phyloP scores from a whole-genome alignment of 1,284 basidiomycete genomes.

The Hypsizygus ulmarius region DNA sequence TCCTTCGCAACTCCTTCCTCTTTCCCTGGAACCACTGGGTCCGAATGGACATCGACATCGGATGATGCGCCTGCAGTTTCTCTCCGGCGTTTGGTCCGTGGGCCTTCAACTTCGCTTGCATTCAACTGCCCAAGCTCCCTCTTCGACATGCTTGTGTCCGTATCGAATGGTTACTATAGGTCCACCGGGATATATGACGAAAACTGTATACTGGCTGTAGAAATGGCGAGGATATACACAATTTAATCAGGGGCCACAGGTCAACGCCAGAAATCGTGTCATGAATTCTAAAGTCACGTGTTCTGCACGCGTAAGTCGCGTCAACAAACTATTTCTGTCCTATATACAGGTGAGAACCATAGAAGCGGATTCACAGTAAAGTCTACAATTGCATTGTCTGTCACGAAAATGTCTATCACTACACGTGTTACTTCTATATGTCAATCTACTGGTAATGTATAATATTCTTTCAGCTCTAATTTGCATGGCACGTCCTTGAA shows the following conservation, averaged over 20 bases:
- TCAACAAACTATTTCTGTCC: conserved; percentile 13
- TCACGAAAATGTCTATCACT: no score
- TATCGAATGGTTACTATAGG: conserved; percentile 6
- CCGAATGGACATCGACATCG: conserved; percentile 36
- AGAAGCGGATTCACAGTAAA: neutral
- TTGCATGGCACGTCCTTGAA: no score
- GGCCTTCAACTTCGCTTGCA: conserved; percentile 50
- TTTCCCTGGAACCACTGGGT: conserved; percentile 22
- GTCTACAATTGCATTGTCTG: no score
- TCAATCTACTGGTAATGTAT: no score
- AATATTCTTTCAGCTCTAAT: no score
- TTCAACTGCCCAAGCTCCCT: conserved; percentile 56
- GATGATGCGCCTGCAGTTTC: conserved; percentile 42
- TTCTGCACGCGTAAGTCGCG: conserved; percentile 16
- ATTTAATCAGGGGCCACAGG: conserved; percentile 11
- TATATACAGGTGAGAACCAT: neutral
- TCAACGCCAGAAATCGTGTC: neutral
- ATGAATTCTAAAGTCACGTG: conserved; percentile 22
- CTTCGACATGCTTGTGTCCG: conserved; percentile 52
- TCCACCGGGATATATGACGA: conserved; percentile 4
- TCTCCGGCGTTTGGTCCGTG: conserved; percentile 69
- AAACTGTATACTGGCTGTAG: conserved; percentile 6
- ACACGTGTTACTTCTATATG: no score
- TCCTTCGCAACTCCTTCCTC: conserved; percentile 23
- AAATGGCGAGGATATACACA: conserved; percentile 14